phyloP scores from a whole-genome alignment of 192 early-diverging fungal species.

The Phycomyces blakesleeanus region DNA sequence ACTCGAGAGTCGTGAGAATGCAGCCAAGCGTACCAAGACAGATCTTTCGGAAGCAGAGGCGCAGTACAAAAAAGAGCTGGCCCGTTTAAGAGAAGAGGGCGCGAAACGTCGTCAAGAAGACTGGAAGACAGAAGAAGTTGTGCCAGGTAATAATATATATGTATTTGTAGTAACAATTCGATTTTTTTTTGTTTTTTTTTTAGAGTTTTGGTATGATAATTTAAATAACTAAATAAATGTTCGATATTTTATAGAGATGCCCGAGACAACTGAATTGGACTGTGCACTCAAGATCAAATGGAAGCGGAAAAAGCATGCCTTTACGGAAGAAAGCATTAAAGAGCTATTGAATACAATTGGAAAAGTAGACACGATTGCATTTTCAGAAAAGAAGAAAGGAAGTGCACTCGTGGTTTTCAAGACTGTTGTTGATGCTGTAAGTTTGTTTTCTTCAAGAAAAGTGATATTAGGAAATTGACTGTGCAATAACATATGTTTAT shows the following conservation, averaged over 20 bases:
- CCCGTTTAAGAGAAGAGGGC: conserved; percentile 33
- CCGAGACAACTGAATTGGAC: conserved; percentile 38
- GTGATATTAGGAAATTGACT: background rate
- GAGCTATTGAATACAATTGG: conserved; percentile 37
- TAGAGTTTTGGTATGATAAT: background rate
- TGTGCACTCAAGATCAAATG: conserved; percentile 46
- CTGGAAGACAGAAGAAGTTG: conserved; percentile 10
- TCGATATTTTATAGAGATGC: conserved; percentile 1
- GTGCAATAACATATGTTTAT: background rate
- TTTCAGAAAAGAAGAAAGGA: conserved; percentile 39
- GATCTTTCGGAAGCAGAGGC: conserved; percentile 40
- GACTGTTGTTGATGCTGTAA: conserved; percentile 44
- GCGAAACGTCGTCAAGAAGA: conserved; percentile 30
- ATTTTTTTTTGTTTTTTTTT: too few relatives aligned
- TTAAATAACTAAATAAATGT: background rate
- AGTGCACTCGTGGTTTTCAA: conserved; percentile 42
- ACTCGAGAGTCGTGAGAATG: conserved; percentile 41
- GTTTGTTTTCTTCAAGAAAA: too few relatives aligned
- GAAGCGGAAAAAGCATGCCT: conserved; percentile 44
- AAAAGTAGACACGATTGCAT: conserved; percentile 38
- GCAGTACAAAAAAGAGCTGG: conserved; percentile 34
- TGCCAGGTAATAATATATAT: background rate
- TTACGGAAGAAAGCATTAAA: conserved; percentile 30
- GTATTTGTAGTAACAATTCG: too few relatives aligned
- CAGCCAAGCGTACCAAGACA: conserved; percentile 40